phyloP scores from a whole-genome alignment of 768 basidiomycete genomes.

The Boletus barrowsii region DNA sequence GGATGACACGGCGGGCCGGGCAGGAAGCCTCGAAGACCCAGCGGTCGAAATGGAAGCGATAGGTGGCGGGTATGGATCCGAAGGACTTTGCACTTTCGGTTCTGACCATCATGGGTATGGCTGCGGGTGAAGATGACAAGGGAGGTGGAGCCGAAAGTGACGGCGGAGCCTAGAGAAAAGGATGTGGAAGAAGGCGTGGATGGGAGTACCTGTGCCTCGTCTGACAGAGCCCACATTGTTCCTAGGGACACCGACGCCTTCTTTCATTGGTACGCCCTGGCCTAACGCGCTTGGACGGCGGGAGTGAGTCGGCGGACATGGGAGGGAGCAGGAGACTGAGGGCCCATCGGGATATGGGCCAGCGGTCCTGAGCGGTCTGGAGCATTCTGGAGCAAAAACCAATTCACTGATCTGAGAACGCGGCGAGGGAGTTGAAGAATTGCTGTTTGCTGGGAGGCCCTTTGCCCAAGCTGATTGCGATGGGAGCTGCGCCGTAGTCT shows the following conservation, averaged over 20 bases:
- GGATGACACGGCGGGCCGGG: constrained; percentile 22
- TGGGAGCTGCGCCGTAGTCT: constrained; percentile 71
- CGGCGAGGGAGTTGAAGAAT: constrained; percentile 51
- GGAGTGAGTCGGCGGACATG: constrained; percentile 57
- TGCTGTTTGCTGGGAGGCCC: constrained; percentile 70
- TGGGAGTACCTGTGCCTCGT: constrained; percentile 44
- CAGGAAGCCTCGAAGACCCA: constrained; percentile 34
- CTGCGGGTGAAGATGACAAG: constrained; percentile 80
- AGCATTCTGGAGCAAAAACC: too few relatives aligned
- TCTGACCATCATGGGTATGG: constrained; percentile 53
- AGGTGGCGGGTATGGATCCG: constrained; percentile 63
- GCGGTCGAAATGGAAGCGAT: constrained; percentile 44
- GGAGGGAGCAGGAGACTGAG: constrained; percentile 63
- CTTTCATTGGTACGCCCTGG: constrained; percentile 71
- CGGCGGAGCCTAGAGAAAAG: constrained; percentile 49
- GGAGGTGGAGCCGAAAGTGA: constrained; percentile 88
- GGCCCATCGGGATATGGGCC: too few relatives aligned
- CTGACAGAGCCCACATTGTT: constrained; percentile 61
- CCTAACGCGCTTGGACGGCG: constrained; percentile 74
- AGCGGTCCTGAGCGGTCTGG: too few relatives aligned
- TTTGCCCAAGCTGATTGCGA: constrained; percentile 87
- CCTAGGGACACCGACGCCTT: constrained; percentile 73
- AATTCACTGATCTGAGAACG: constrained; percentile 45
- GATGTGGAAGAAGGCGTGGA: constrained; percentile 3
- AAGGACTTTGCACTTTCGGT: constrained; percentile 77